These are phyloP conservation scores for Wickerhamomyces sydowiorum DNA, from an alignment of 805 yeast genomes.

Conservation along the genomic window DNA sequence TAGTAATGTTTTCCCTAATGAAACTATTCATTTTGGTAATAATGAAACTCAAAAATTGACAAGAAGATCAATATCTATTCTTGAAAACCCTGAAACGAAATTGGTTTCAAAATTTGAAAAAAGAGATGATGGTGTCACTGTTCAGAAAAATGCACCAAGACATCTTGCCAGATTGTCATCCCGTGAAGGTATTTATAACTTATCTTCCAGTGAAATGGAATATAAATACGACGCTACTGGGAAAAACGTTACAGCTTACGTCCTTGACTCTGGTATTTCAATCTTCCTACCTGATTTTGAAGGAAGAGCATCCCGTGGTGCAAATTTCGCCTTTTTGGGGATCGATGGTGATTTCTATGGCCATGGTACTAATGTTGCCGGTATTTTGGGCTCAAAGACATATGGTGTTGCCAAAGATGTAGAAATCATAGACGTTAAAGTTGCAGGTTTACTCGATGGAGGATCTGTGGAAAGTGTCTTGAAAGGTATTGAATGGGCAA, in stretches of 20 bases:
- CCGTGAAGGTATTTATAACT: conserved; percentile 18
- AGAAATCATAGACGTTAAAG: conserved; percentile 72
- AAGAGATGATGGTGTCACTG: neutral
- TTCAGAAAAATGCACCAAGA: conserved; percentile 45
- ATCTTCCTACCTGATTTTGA: conserved; percentile 48
- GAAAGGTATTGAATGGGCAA: conserved; percentile 57
- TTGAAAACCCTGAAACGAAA: neutral
- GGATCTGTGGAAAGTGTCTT: conserved; percentile 60
- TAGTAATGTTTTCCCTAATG: conserved; percentile 59
- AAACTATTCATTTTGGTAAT: neutral
- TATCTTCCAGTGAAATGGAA: conserved; percentile 9
- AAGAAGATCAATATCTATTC: no score
- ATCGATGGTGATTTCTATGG: conserved; percentile 66
- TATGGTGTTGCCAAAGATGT: conserved; percentile 77
- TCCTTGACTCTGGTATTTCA: conserved; percentile 72
- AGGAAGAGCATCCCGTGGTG: conserved; percentile 51
- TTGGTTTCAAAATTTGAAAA: neutral
- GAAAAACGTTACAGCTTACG: conserved; percentile 57
- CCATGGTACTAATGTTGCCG: conserved; percentile 90
- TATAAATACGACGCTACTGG: conserved; percentile 29
- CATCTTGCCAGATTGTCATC: conserved; percentile 61
- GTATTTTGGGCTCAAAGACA: conserved; percentile 65
- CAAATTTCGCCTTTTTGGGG: conserved; percentile 49
- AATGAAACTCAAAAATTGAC: neutral
- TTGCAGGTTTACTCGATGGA: conserved; percentile 54